phyloP scores from a whole-genome alignment of 441 rosid species.

The Jatropha podagrica region DNA sequence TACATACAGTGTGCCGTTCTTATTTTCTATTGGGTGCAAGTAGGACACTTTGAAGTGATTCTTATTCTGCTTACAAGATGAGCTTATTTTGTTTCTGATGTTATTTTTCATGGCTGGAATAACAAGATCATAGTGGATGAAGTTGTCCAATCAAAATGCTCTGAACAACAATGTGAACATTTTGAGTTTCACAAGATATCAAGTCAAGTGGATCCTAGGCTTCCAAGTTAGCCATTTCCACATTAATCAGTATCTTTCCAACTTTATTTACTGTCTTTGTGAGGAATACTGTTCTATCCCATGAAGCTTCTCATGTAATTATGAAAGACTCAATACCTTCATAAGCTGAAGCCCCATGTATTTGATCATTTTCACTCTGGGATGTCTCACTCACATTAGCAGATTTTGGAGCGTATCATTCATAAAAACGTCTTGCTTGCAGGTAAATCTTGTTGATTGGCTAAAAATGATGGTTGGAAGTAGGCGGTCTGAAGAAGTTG shows the following conservation, averaged over 20 bases:
- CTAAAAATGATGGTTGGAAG: conserved; percentile 92
- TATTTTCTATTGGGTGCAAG: background rate
- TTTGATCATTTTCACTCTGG: background rate
- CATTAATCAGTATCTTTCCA: background rate
- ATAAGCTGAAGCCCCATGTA: background rate
- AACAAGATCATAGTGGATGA: background rate
- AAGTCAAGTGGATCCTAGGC: background rate
- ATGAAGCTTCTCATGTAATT: too few relatives aligned
- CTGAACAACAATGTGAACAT: background rate
- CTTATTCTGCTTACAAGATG: too few relatives aligned
- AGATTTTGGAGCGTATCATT: conserved; percentile 3
- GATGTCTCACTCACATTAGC: too few relatives aligned
- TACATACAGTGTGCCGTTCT: background rate
- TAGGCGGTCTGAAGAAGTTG: conserved; percentile 82
- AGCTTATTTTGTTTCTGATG: background rate
- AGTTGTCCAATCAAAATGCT: background rate
- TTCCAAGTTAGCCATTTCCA: background rate
- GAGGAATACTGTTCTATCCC: too few relatives aligned
- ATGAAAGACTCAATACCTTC: background rate
- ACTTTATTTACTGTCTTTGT: too few relatives aligned
- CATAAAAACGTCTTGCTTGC: conserved; percentile 20
- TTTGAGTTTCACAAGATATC: background rate
- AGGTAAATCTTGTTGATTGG: conserved; percentile 99
- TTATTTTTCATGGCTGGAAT: background rate
- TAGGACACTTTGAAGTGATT: background rate